Evolutionary conservation across 2,329 filamentous ascomycete genomes (phyloP).

Genomic region (Akanthomyces muscarius): DNA sequence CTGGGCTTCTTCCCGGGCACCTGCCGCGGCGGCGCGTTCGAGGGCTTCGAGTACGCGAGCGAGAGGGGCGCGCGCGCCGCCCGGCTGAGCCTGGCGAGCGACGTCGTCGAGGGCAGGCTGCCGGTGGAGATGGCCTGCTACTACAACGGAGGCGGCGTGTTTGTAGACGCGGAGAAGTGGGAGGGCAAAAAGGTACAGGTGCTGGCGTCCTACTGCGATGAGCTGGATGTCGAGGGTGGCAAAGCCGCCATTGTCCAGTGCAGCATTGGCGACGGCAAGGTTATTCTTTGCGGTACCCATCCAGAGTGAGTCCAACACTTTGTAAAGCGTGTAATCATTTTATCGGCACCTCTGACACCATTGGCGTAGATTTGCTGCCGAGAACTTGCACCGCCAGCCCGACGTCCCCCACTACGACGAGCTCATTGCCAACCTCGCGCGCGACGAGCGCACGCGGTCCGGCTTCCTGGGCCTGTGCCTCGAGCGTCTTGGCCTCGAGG

Average conservation of each 20-base stretch:
- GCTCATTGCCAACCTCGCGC: slow-evolving; percentile 62
- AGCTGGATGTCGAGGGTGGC: slow-evolving; percentile 72
- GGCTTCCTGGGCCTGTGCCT: slow-evolving; percentile 78
- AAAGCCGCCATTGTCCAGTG: slow-evolving; percentile 80
- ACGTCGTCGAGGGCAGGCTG: slow-evolving; percentile 51
- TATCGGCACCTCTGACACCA: slow-evolving; percentile 18
- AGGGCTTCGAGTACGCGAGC: slow-evolving; percentile 85
- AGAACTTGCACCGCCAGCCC: slow-evolving; percentile 67
- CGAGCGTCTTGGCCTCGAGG: slow-evolving; percentile 73
- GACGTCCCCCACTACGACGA: slow-evolving; percentile 65
- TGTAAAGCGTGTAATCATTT: too few relatives aligned
- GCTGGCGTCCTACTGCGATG: slow-evolving; percentile 73
- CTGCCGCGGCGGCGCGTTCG: slow-evolving; percentile 82
- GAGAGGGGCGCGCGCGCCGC: slow-evolving; percentile 78
- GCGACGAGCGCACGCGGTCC: slow-evolving; percentile 65
- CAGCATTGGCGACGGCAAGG: slow-evolving; percentile 74
- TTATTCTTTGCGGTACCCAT: slow-evolving; percentile 80
- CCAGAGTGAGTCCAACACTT: slow-evolving; percentile 61
- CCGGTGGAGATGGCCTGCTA: slow-evolving; percentile 69
- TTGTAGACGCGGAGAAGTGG: slow-evolving; percentile 70
- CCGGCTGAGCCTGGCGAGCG: slow-evolving; percentile 60
- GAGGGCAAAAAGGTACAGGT: slow-evolving; percentile 67
- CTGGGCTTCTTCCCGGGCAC: slow-evolving; percentile 82
- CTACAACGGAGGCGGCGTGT: slow-evolving; percentile 92
- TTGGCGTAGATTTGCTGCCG: slow-evolving; percentile 68